Percentiles rank a stretch among this genome's conserved stretches.
Conservation (phyloP, 768 basidiomycete species). For the Tephrocybe sp. region DNA sequence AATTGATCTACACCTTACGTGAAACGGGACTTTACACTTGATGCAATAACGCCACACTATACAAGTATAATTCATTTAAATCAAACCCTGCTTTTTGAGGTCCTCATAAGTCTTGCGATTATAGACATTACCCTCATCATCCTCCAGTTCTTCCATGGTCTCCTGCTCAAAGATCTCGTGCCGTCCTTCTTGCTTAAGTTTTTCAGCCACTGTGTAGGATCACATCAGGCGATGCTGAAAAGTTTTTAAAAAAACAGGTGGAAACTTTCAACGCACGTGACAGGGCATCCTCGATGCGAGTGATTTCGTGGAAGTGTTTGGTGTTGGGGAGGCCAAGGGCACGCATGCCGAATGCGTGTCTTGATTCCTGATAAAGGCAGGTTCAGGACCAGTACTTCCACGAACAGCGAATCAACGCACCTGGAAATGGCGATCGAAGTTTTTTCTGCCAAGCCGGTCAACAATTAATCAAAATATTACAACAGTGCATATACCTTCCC, state of each 20-base stretch:
- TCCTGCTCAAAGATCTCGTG: slow-evolving; percentile 92
- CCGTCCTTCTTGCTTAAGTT: slow-evolving; percentile 94
- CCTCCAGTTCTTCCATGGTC: slow-evolving; percentile 97
- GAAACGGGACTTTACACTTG: not conserved
- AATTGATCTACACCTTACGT: slow-evolving; percentile 4
- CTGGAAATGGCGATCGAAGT: slow-evolving; percentile 95
- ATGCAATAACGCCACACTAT: not conserved
- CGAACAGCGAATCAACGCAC: slow-evolving; percentile 36
- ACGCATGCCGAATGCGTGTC: slow-evolving; percentile 98
- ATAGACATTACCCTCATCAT: slow-evolving; percentile 98
- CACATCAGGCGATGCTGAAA: slow-evolving; percentile 1
- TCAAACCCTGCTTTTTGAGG: slow-evolving; percentile 91
- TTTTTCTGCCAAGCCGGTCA: slow-evolving; percentile 61
- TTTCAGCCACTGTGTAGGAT: slow-evolving; percentile 77
- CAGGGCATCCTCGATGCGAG: slow-evolving; percentile 93
- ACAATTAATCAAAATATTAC: slow-evolving; percentile 4
- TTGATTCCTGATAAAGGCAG: slow-evolving; percentile 62
- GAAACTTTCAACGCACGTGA: slow-evolving; percentile 58
- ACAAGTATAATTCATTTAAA: slow-evolving; percentile 37
- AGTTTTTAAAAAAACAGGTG: not conserved
- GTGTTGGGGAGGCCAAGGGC: slow-evolving; percentile 96
- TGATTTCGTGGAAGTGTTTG: slow-evolving; percentile 99
- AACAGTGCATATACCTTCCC: slow-evolving; percentile 61
- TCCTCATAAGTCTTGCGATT: slow-evolving; percentile 98
- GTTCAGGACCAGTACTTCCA: slow-evolving; percentile 15